Evolutionary conservation across 2,329 filamentous ascomycete genomes (phyloP), one percentile per base, ranked within the genome.

Genomic region (Penicillium sumatraense): DNA sequence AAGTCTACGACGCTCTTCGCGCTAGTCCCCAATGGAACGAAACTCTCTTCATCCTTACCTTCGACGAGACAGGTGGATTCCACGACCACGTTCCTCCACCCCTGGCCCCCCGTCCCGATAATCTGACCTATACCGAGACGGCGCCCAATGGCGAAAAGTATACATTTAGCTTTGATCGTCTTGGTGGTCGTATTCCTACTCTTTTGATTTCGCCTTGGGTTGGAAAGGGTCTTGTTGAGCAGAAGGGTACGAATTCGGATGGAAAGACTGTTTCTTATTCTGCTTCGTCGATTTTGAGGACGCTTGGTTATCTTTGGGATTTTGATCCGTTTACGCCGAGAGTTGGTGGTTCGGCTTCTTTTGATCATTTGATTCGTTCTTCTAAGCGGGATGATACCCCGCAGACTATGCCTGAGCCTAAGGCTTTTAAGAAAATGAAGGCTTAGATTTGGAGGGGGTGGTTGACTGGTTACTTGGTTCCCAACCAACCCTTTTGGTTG

Each of bases 41-140:
- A 38, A 72, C 71, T 11, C 65, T 75, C 26, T 68, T 72, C 54
- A 64, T 75, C 53, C 59, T 75, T 7, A 75, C 71, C 27, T 75
- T 74, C 46, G 73, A 74, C 46, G 72, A 75, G 63, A 72, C 63
- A 11, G 70, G 72, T 23, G 73, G 72, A 14, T 75, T 75, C 65
- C 68, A 71, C 49, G 73, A 75, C 63, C 73, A 75, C 58, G 70
- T 75, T 14, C 62, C 64, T 7, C 68, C 73, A 1, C 71, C 71
- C 6, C 61, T 68, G n/a, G 72, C 70, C 16, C 54, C 59, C 4
- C 63, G 66, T 5, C 72, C 71, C 0, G 74, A 76, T 46, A 56
- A 70, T 53, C 52, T 72, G 14, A 70, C 66, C 6, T 73, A 72
- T 51, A 78, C 73, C 6, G 61, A 66, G 26, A 63, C 53, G 2